These are phyloP conservation scores for Aspergillus uvarum DNA, from an alignment of 2,329 filamentous ascomycete genomes.

Conservation along the genomic window DNA sequence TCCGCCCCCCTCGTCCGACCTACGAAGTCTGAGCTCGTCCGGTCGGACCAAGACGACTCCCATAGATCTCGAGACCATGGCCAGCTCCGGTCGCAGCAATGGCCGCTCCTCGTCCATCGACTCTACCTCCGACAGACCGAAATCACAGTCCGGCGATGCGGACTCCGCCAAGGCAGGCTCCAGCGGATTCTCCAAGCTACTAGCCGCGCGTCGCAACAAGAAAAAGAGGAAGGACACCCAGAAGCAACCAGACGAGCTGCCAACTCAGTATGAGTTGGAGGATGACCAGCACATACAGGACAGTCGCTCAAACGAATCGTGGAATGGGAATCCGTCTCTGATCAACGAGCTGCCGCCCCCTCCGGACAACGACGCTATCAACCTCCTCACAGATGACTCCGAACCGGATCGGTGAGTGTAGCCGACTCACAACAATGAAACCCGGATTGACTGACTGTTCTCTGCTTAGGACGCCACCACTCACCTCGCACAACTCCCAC, in stretches of 20 bases:
- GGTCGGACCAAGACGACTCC: conserved; percentile 40
- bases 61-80: conserved; percentile 33
- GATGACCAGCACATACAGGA: conserved; percentile 23
- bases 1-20: conserved; percentile 35
- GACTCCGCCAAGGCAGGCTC: conserved; percentile 40
- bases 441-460: conserved; percentile 28
- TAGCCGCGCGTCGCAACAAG: conserved; percentile 45
- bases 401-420: conserved; percentile 43
- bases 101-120: conserved; percentile 40
- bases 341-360: conserved; percentile 22
- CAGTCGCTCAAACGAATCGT: conserved; percentile 27
- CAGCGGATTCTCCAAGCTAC: conserved; percentile 54
- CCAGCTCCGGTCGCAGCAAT: conserved; percentile 34
- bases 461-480: conserved; percentile 44
- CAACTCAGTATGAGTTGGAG: conserved; percentile 23
- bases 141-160: conserved; percentile 40
- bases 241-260: conserved; percentile 23
- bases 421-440: conserved; percentile 12
- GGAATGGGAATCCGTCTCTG: conserved; percentile 27
- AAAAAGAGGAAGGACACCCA: conserved; percentile 40
- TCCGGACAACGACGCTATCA: conserved; percentile 26
- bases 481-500: conserved; percentile 62
- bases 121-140: conserved; percentile 39
- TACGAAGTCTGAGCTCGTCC: conserved; percentile 35
- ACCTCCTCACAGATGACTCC: conserved; percentile 37